Percentiles rank a stretch among this genome's conserved stretches.
Conservation (phyloP, 225 moss, liverwort and hornwort genomes). For the Antitrichia curtipendula region DNA sequence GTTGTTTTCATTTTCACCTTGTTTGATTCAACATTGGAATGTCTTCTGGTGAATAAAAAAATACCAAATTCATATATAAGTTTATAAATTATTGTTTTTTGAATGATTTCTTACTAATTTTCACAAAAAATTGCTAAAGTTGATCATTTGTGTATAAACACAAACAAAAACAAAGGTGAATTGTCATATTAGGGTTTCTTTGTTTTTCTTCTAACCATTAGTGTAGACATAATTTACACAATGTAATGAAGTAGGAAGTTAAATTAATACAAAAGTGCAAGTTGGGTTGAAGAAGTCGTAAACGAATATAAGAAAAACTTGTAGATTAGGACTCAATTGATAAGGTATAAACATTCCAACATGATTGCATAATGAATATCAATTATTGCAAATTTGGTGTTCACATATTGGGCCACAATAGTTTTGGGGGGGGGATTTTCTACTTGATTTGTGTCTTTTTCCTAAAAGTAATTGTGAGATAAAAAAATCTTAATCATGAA, state of each 20-base stretch:
- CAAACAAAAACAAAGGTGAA: neutral
- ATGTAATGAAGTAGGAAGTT: neutral
- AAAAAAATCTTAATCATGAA: accelerated
- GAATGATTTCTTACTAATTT: neutral
- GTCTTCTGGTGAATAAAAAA: neutral
- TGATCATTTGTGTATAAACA: neutral
- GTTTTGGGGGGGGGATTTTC: too few species aligned
- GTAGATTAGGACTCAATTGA: accelerated
- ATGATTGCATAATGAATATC: accelerated
- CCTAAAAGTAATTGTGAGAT: accelerated
- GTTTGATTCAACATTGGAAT: neutral
- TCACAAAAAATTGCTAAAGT: neutral
- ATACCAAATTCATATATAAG: neutral
- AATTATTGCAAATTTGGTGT: neutral
- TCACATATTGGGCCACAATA: neutral
- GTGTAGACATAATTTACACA: neutral
- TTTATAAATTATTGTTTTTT: neutral
- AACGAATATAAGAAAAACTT: neutral
- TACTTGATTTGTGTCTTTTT: neutral
- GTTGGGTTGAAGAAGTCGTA: accelerated
- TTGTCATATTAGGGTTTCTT: neutral
- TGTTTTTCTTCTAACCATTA: neutral
- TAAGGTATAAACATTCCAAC: neutral
- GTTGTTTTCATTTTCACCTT: too few species aligned
- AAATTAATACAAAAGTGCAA: neutral